Base-by-base conservation (phyloP, 257 asterid species). In the Oldenlandia corymbosa region DNA sequence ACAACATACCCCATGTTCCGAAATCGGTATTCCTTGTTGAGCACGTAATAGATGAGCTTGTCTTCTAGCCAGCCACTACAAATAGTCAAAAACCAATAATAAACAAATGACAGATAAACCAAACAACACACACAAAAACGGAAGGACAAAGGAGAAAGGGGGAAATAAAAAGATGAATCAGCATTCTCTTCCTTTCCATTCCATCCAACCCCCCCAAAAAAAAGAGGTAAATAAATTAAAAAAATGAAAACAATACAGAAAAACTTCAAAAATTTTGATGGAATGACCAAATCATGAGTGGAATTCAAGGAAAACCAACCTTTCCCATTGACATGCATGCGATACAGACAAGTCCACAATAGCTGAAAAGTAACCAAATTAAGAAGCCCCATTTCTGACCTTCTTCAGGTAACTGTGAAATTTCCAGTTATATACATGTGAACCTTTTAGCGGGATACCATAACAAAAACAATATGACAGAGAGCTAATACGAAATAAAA, bases 321-420 rank as follows among this genome's bases (percentile, higher is more conserved):
- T 88, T 91, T 79, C 92, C 95, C 64, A 78, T 41, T 63, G 90
- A 78, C 68, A 86, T 73, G 82, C 95, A 80, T 79, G 88, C 94
- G 47, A 88, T 78, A 79, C 95, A 89, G 49, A 80, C 64, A 54
- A 91, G 98, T 67, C 97, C 99, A 73, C 96, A 93, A 78, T 85
- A 93, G 84, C 99, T 90, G 81, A 93, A 90, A 59, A 90, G 85
- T 72, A 93, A 79, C 96, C 97, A 93, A 77, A 93, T 93, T 50
- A 87, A 96, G 76, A 90, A 93, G 58, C 97, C 99, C 99, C 97
- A 90, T 62, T 90, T 89, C 80, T 93, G 97, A 69, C 97, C 99
- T 56, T 92, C 96, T 84, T 90, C 86, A 4, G 96, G 96, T 82
- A 93, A 64, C 99, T 79, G 81, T 51, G 65, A 69, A 62, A 66